phyloP scores from a whole-genome alignment of 2,329 filamentous ascomycete species.

The Cercospora sesami region DNA sequence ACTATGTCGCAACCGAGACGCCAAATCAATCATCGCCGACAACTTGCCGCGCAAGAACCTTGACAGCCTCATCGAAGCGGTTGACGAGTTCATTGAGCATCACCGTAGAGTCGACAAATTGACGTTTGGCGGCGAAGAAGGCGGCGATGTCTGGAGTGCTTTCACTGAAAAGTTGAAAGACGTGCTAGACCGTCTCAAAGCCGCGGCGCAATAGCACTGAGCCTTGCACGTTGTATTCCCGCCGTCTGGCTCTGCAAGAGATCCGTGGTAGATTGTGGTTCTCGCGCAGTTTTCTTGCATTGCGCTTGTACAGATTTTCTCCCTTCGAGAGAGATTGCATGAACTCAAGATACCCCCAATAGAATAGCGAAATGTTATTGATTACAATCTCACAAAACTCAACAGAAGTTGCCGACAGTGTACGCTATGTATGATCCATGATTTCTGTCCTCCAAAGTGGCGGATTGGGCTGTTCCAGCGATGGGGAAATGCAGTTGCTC shows the following conservation, averaged over 20 bases:
- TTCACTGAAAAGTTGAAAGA: constrained; percentile 57
- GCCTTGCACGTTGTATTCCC: background rate
- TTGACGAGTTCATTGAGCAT: constrained; percentile 63
- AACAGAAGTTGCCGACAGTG: background rate
- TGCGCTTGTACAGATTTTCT: background rate
- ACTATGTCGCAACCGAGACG: constrained; percentile 61
- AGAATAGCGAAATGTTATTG: background rate
- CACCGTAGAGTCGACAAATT: constrained; percentile 60
- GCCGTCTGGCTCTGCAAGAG: background rate
- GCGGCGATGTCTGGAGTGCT: constrained; percentile 47
- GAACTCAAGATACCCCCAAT: constrained; percentile 4
- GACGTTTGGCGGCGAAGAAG: constrained; percentile 50
- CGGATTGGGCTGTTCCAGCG: background rate
- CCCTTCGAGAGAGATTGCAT: background rate
- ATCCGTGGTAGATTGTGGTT: background rate
- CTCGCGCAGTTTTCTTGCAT: background rate
- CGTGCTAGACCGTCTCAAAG: constrained; percentile 47
- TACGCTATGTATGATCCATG: background rate
- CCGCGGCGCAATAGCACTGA: constrained; percentile 16
- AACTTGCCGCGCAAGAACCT: constrained; percentile 52
- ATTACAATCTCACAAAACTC: background rate
- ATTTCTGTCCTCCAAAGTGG: background rate
- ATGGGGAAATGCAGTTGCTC: background rate
- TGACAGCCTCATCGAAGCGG: constrained; percentile 54
- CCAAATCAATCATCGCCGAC: constrained; percentile 39